A percentile compares a stretch with the other conserved stretches of the same genome.
Evolutionary conservation across 495 filamentous ascomycete species (phyloP).

Genomic region (Daldinia grandis): DNA sequence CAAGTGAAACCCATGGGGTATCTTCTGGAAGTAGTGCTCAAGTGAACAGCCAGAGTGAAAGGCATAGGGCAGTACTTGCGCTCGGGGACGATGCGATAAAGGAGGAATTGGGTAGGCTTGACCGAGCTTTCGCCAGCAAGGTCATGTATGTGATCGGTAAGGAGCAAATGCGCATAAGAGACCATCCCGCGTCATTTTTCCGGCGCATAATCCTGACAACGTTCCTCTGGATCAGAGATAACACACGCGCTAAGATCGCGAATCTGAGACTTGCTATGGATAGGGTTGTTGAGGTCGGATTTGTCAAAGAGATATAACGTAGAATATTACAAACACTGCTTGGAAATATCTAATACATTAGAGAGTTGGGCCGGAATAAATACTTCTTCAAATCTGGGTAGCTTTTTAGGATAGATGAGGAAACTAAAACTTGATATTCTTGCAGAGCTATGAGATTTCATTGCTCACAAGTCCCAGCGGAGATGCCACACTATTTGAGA

Average conservation of each 20-base stretch:
- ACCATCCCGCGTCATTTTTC: constrained; percentile 50
- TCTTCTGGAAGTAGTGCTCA: neutral
- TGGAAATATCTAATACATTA: neutral
- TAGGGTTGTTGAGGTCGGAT: constrained; percentile 72
- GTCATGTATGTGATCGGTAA: constrained; percentile 77
- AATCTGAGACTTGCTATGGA: constrained; percentile 69
- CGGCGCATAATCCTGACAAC: constrained; percentile 59
- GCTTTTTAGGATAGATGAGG: neutral
- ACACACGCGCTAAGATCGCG: constrained; percentile 69
- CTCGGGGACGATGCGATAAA: constrained; percentile 51
- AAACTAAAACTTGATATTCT: neutral
- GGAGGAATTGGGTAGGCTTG: constrained; percentile 59
- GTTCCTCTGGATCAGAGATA: constrained; percentile 77
- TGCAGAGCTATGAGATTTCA: neutral
- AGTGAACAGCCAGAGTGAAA: neutral
- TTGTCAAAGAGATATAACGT: constrained; percentile 67
- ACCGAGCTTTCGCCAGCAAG: constrained; percentile 66
- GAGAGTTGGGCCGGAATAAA: neutral
- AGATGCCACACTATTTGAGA: constrained; percentile 7
- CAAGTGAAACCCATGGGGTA: neutral
- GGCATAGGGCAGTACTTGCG: constrained; percentile 30
- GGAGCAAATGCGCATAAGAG: constrained; percentile 69
- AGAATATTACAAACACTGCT: constrained; percentile 28
- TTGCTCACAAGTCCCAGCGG: neutral
- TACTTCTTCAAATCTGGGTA: neutral